Conservation (phyloP, 192 early-diverging fungal genomes). For the Entophlyctis helioformis region DNA sequence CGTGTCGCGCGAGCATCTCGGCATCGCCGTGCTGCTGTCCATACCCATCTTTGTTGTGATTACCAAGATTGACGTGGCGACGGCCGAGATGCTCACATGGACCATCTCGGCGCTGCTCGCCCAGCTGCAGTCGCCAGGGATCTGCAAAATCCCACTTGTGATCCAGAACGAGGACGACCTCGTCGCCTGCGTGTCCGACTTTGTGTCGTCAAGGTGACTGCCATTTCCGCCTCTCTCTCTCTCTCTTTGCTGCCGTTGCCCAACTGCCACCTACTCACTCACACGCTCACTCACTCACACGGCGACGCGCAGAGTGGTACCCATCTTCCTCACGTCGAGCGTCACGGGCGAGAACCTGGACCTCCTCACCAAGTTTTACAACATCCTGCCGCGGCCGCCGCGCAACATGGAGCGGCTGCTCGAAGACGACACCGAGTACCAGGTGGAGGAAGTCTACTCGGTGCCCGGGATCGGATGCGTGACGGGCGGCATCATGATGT, state of each 20-base stretch:
- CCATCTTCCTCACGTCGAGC: constrained; percentile 74
- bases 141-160: constrained; percentile 30
- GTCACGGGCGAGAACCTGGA: constrained; percentile 66
- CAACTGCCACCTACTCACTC: no score
- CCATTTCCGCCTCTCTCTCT: neutral
- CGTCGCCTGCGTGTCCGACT: constrained; percentile 14
- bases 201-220: constrained; percentile 12
- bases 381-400: constrained; percentile 54
- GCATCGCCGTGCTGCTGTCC: constrained; percentile 57
- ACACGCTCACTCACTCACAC: no score
- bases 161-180: constrained; percentile 32
- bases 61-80: constrained; percentile 66
- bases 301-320: constrained; percentile 39
- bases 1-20: constrained; percentile 69
- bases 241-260: neutral
- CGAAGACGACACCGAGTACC: constrained; percentile 36
- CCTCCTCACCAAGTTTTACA: constrained; percentile 54
- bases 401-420: constrained; percentile 5
- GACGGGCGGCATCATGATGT: constrained; percentile 25
- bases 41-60: constrained; percentile 74
- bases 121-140: constrained; percentile 27
- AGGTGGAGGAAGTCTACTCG: constrained; percentile 71
- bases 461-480: constrained; percentile 43
- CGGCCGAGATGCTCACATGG: constrained; percentile 21
- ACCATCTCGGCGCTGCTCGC: constrained; percentile 26